phyloP scores from a whole-genome alignment of 164 flowering plant species.

The Liquidambar formosana region DNA sequence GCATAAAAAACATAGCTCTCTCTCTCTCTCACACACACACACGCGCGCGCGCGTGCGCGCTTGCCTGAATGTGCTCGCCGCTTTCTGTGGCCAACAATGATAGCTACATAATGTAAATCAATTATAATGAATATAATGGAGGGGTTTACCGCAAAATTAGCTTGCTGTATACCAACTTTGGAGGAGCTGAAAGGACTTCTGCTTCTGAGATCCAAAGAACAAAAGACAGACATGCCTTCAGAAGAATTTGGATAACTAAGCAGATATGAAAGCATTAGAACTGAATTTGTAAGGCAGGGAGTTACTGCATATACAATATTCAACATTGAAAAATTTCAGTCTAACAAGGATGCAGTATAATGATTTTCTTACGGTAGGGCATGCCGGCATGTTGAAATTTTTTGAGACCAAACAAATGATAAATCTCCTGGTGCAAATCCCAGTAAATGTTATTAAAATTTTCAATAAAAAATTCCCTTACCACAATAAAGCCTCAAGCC shows the following conservation, averaged over 20 bases:
- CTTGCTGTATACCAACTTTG: slow-evolving; percentile 89
- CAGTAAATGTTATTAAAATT: too few species aligned
- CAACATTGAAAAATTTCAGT: background rate
- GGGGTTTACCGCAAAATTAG: slow-evolving; percentile 59
- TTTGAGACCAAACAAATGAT: too few species aligned
- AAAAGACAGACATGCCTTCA: background rate
- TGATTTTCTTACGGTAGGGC: too few species aligned
- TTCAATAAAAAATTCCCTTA: too few species aligned
- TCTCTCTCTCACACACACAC: too few species aligned
- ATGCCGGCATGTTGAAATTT: too few species aligned
- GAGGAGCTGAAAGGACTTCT: slow-evolving; percentile 93
- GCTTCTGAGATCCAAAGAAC: slow-evolving; percentile 56
- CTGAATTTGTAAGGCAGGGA: background rate
- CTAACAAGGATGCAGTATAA: too few species aligned
- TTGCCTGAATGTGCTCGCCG: too few species aligned
- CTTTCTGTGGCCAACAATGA: too few species aligned
- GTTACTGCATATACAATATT: background rate
- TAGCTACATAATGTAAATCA: background rate
- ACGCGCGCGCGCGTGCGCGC: too few species aligned
- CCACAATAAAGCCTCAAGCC: too few species aligned
- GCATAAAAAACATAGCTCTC: background rate
- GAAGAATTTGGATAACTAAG: background rate
- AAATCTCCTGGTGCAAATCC: too few species aligned
- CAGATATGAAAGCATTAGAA: background rate
- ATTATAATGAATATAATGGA: background rate